These are phyloP conservation scores for Pholiota adiposa DNA, from an alignment of 1,284 basidiomycete genomes.

Conservation along the genomic window DNA sequence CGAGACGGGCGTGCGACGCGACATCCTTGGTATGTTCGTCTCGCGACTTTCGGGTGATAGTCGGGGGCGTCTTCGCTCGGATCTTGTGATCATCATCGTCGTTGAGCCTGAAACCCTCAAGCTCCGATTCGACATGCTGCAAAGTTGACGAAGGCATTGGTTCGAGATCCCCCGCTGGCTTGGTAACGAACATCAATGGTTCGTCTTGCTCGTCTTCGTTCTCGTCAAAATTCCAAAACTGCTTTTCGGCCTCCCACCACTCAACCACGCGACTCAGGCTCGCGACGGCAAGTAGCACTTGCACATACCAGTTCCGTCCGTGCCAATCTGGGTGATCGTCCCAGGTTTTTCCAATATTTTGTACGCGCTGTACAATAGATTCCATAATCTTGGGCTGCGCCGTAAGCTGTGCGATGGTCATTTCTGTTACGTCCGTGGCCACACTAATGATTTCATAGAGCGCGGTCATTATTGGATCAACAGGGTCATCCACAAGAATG, in stretches of 20 bases:
- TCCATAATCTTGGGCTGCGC: constrained; percentile 86
- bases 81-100: constrained; percentile 63
- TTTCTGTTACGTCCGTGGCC: constrained; percentile 94
- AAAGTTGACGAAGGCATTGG: constrained; percentile 44
- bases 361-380: constrained; percentile 87
- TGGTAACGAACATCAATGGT: constrained; percentile 87
- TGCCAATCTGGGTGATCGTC: constrained; percentile 98
- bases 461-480: constrained; percentile 89
- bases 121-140: constrained; percentile 47
- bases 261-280: constrained; percentile 95
- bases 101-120: constrained; percentile 50
- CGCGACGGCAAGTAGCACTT: constrained; percentile 95
- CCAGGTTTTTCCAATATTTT: constrained; percentile 93
- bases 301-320: constrained; percentile 97
- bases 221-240: constrained; percentile 99
- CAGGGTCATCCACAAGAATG: constrained; percentile 75
- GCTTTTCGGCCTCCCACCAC: constrained; percentile 99
- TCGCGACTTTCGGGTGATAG: constrained; percentile 55
- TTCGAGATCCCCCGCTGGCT: constrained; percentile 68
- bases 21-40: constrained; percentile 60
- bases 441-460: constrained; percentile 93
- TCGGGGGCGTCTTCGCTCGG: constrained; percentile 51
- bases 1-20: constrained; percentile 32
- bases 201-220: constrained; percentile 91
- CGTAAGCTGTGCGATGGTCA: constrained; percentile 85